Base-by-base conservation (phyloP, 768 basidiomycete genomes). In the Lyophyllum atratum region DNA sequence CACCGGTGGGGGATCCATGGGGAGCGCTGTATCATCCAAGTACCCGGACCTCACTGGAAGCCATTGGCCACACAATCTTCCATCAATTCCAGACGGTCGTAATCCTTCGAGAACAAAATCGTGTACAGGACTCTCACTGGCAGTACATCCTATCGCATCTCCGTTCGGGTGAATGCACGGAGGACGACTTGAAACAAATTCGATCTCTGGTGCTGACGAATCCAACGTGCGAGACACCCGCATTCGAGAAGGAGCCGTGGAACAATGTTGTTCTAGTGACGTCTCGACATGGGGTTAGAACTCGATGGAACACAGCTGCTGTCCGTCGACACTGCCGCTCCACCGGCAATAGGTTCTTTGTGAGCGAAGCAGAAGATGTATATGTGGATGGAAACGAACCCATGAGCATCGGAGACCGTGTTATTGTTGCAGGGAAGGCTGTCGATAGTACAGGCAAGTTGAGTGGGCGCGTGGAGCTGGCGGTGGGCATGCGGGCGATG, bases 401-500 rank as follows among this genome's bases (percentile, higher is more conserved):
- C 7, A 12, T 33, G 12, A 33, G 7, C 12, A 6, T 33, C 12
- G 31, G 7, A 33, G 31, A 33, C 31, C 31, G 31, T 12, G 31
- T 33, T 12, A 33, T 33, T 33, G 31, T 33, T 6, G 31, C 31
- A 12, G 31, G 31, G 31, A 33, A 33, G 7, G 6, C 31, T 33
- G 31, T 33, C 12, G 31, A 33, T 33, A 33, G 31, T 12, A 63
- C 59, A 19, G 58, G 52, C 6, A 62, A 66, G 14, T 54, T 75
- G 17, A 22, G 45, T 2, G 58, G 64, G 9, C n/a, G 10, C 0
- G 55, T 75, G 1, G 65, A 72, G 42, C 24, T 77, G 0, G 71
- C 70, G 0, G 56, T 73, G 0, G 76, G 76, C 0, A 75, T 74
- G 72, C 59, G 69, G 43, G 74, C 68, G 0, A 77, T 80, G 75